Evolutionary conservation across 2,329 filamentous ascomycete genomes (phyloP).

Genomic region (Monosporascus cannonballus): DNA sequence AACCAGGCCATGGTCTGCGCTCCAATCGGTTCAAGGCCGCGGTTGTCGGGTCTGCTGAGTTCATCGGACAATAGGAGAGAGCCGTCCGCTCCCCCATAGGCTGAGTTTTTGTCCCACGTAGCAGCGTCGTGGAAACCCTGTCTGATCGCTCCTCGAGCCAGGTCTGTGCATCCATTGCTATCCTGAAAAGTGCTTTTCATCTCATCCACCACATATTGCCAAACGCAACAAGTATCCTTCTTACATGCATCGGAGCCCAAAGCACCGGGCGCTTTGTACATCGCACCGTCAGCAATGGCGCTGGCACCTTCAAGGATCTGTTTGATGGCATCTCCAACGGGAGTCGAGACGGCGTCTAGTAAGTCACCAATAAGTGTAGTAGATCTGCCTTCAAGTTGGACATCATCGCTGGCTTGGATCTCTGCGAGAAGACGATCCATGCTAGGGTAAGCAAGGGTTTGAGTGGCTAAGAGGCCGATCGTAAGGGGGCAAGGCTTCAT

Average conservation of each 20-base stretch:
- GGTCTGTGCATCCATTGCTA: conserved; percentile 29
- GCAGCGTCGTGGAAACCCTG: conserved; percentile 42
- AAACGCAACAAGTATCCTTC: conserved; percentile 31
- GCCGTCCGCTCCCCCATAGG: conserved; percentile 39
- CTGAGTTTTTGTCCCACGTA: conserved; percentile 31
- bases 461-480: conserved; percentile 7
- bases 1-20: conserved; percentile 31
- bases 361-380: conserved; percentile 19
- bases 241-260: conserved; percentile 19
- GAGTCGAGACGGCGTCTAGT: conserved; percentile 2
- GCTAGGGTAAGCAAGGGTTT: conserved; percentile 18
- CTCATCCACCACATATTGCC: conserved; percentile 32
- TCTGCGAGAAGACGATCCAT: conserved; percentile 17
- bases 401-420: conserved; percentile 16
- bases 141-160: conserved; percentile 38
- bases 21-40: conserved; percentile 38
- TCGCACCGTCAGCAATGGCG: conserved; percentile 8
- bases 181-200: conserved; percentile 29
- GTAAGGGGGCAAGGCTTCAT: conserved; percentile 17
- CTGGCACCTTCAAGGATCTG: conserved; percentile 13
- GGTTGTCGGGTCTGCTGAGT: conserved; percentile 34
- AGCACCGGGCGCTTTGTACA: conserved; percentile 15
- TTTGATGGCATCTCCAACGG: conserved; percentile 15
- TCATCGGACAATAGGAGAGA: conserved; percentile 36
- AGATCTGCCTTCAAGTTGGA: conserved; percentile 10